phyloP scores from a whole-genome alignment of 305 asterid genomes.

The Plantago lanceolata region DNA sequence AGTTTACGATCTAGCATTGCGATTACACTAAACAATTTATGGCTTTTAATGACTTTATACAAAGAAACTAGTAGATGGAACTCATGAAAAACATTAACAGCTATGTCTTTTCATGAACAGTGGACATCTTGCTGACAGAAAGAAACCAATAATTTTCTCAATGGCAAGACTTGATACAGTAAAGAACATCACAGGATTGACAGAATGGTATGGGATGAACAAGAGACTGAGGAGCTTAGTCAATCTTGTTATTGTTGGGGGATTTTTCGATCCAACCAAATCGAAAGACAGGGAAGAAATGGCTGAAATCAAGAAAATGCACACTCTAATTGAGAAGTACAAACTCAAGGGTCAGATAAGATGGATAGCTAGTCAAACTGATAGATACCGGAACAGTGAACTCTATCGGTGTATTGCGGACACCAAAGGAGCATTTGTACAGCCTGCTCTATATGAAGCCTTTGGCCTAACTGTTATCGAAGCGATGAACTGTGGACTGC shows the following conservation, averaged over 20 bases:
- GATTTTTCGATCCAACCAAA: slow-evolving; percentile 57
- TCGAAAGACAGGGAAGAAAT: slow-evolving; percentile 73
- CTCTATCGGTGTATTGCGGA: slow-evolving; percentile 65
- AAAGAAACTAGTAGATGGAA: neutral
- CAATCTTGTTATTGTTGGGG: slow-evolving; percentile 74
- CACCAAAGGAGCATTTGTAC: slow-evolving; percentile 68
- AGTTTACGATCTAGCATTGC: slow-evolving; percentile 24
- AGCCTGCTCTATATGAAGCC: slow-evolving; percentile 68
- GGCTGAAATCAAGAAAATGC: slow-evolving; percentile 71
- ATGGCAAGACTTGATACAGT: slow-evolving; percentile 75
- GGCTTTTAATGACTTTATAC: neutral
- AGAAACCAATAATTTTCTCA: slow-evolving; percentile 65
- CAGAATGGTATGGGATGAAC: slow-evolving; percentile 70
- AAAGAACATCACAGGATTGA: slow-evolving; percentile 66
- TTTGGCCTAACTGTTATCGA: slow-evolving; percentile 71
- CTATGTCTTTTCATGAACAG: slow-evolving; percentile 30
- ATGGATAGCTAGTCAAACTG: slow-evolving; percentile 84
- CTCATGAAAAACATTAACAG: neutral
- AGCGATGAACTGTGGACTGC: slow-evolving; percentile 77
- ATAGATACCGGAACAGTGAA: slow-evolving; percentile 59
- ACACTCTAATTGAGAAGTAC: slow-evolving; percentile 44
- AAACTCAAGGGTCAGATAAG: slow-evolving; percentile 63
- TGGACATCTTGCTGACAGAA: slow-evolving; percentile 55
- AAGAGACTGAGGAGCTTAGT: slow-evolving; percentile 43
- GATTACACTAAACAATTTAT: slow-evolving; percentile 1